Percentiles rank a stretch among this genome's conserved stretches.
phyloP scores from a whole-genome alignment of 805 yeast genomes.

The Danielia reshetovae region DNA sequence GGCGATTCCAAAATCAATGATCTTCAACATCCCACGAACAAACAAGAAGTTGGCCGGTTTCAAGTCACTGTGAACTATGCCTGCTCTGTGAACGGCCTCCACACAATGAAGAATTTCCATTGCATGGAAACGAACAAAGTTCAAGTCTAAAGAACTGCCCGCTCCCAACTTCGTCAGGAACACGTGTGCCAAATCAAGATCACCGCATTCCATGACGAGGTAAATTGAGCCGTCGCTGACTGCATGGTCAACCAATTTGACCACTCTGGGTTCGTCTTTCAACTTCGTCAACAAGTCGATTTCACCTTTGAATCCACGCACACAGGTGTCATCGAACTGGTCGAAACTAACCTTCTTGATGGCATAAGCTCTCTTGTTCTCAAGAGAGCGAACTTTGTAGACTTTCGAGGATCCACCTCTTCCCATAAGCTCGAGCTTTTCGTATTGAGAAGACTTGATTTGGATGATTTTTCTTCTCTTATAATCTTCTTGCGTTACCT shows the following conservation, averaged over 20 bases:
- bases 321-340: constrained; percentile 71
- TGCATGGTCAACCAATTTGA: constrained; percentile 71
- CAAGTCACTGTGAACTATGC: constrained; percentile 79
- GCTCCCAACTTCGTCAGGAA: constrained; percentile 53
- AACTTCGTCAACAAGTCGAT: constrained; percentile 67
- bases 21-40: constrained; percentile 78
- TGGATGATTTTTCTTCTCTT: constrained; percentile 26
- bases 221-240: constrained; percentile 58
- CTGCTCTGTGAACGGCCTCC: constrained; percentile 80
- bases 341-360: constrained; percentile 77
- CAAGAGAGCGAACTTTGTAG: constrained; percentile 62
- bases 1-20: constrained; percentile 96
- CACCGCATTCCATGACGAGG: constrained; percentile 94
- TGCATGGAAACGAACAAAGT: constrained; percentile 77
- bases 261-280: constrained; percentile 63
- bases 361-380: constrained; percentile 61
- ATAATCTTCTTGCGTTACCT: constrained; percentile 13
- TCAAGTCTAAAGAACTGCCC: constrained; percentile 48
- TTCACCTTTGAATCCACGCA: constrained; percentile 84
- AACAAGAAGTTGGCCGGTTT: constrained; percentile 66
- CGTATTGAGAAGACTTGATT: constrained; percentile 61
- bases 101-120: constrained; percentile 79
- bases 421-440: constrained; percentile 74
- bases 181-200: constrained; percentile 81
- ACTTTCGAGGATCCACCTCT: constrained; percentile 93